phyloP scores from a whole-genome alignment of 2,329 filamentous ascomycete genomes.

The Sarocladiaceae sp. region DNA sequence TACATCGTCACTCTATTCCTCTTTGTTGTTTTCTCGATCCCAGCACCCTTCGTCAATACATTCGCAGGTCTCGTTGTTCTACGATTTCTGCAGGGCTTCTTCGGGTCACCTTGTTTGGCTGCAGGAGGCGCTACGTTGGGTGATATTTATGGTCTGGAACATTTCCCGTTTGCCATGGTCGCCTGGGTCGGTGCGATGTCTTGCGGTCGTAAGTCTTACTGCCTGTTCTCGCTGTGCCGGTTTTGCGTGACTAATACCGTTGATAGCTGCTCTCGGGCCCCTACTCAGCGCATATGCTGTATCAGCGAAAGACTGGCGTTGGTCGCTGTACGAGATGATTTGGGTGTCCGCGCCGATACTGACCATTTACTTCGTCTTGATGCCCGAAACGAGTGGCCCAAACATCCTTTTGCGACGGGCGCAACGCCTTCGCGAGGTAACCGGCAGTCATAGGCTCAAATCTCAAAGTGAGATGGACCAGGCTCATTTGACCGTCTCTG shows the following conservation, averaged over 20 bases:
- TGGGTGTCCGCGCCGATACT: conserved; percentile 59
- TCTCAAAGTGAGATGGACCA: conserved; percentile 63
- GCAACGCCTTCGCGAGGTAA: conserved; percentile 55
- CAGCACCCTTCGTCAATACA: conserved; percentile 58
- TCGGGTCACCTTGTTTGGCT: conserved; percentile 61
- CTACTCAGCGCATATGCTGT: conserved; percentile 58
- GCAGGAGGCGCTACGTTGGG: conserved; percentile 49
- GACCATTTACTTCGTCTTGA: conserved; percentile 55
- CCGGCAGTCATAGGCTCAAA: conserved; percentile 51
- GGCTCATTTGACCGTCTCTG: conserved; percentile 42
- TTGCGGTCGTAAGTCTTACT: conserved; percentile 36
- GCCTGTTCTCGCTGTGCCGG: background rate
- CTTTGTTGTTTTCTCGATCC: conserved; percentile 65
- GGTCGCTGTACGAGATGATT: conserved; percentile 60
- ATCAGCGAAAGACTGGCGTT: conserved; percentile 55
- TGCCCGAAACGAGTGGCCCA: conserved; percentile 59
- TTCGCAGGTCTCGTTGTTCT: conserved; percentile 61
- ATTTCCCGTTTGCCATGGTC: conserved; percentile 56
- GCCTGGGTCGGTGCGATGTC: conserved; percentile 54
- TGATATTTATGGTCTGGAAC: conserved; percentile 50
- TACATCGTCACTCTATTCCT: conserved; percentile 66
- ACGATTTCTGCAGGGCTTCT: conserved; percentile 62
- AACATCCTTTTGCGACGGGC: conserved; percentile 61
- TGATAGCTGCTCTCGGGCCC: conserved; percentile 51
- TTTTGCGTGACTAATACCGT: conserved; percentile 13